Evolutionary conservation across 2,329 filamentous ascomycete species (phyloP), one percentile per base, ranked within the genome.

Genomic region (Phialophora expanda): DNA sequence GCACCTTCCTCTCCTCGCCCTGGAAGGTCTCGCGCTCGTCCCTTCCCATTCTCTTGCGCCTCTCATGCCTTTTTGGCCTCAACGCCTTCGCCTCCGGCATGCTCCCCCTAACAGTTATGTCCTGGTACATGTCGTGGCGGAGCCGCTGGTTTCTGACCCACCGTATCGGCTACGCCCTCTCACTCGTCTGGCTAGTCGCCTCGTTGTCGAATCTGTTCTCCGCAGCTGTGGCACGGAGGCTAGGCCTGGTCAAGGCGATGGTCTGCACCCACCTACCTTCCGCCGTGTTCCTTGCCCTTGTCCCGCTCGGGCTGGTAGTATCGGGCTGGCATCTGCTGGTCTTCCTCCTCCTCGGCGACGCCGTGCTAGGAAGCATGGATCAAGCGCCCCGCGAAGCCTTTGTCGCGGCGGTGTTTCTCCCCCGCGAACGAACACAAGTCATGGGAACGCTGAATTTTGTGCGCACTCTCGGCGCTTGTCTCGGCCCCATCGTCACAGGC

Each of bases 251-350:
- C 38, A 81, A 81, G 81, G 91, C 89, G 1, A 92, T 92, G 89
- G 88, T 90, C 8, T 90, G 90, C 73, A 91, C 89, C 0, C 89
- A 92, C 71, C 79, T 92, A 0, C 90, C 90, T 0, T 90, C 88
- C 0, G 82, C 89, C 7, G 76, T 91, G 28, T 88, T 87, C 69
- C 82, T 91, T 1, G 80, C 85, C 14, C 76, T 91, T 22, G 86
- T 92, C 24, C 85, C 87, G 0, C 72, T 88, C 0, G 86, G 88
- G 0, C 75, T 79, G 12, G 72, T 88, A 0, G 86, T 88, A 0
- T 75, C 79, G 22, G 79, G 81, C 3, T 77, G 87, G 0, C 79
- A 79, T 11, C 67, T 87, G 4, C 83, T 89, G 0, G 80, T 90
- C 54, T 75, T 81, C 0, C 85, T 92, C 63, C 79, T 91, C 11